Conservation (phyloP, 2,329 filamentous ascomycete genomes). For the Aureobasidium vineae region DNA sequence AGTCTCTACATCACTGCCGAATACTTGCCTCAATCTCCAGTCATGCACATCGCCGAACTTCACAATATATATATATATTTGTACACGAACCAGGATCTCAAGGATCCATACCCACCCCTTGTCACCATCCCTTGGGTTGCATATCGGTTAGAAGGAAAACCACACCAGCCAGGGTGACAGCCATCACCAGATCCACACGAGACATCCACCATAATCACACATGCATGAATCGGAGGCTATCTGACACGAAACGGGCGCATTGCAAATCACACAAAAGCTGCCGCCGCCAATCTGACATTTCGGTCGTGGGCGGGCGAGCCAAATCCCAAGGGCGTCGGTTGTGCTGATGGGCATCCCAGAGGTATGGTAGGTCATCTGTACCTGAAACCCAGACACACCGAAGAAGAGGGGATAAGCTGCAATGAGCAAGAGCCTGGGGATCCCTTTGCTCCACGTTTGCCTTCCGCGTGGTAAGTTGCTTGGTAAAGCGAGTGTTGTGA, state of each 20-base stretch:
- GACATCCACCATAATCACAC: not conserved
- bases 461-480: not conserved
- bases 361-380: slow-evolving; percentile 1
- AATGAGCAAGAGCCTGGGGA: not conserved
- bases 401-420: not conserved
- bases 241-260: not conserved
- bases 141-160: not conserved
- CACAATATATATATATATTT: too few relatives aligned
- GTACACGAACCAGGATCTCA: too few relatives aligned
- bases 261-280: not conserved
- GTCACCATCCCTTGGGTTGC: not conserved
- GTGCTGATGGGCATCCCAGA: not conserved
- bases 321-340: not conserved
- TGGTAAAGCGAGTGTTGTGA: not conserved
- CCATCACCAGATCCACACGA: not conserved
- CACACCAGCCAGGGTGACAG: not conserved
- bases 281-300: not conserved
- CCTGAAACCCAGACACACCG: slow-evolving; percentile 1
- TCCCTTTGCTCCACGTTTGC: not conserved
- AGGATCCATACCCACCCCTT: too few relatives aligned
- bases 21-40: not conserved
- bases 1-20: not conserved
- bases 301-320: slow-evolving; percentile 8
- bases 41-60: not conserved
- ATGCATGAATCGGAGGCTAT: not conserved